These are phyloP conservation scores for Lentinula sp. DNA, from an alignment of 768 basidiomycete genomes.

Conservation along the genomic window DNA sequence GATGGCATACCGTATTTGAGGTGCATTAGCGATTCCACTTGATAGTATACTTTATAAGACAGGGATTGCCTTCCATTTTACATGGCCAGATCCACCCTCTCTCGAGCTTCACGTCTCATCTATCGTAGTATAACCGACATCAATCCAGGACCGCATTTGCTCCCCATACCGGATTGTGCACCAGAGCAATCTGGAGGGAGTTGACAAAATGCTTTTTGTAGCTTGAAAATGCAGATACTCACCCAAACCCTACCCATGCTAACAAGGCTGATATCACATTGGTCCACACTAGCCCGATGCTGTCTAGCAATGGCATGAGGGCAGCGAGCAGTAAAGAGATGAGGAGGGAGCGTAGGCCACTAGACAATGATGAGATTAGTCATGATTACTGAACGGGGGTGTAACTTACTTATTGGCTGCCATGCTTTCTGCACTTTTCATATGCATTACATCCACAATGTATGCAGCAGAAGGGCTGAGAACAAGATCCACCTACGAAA, in stretches of 20 bases:
- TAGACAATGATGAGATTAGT: background rate
- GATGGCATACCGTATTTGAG: too few relatives aligned
- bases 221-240: background rate
- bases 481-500: constrained; percentile 45
- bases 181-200: constrained; percentile 3
- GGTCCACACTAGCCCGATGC: constrained; percentile 11
- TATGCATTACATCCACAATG: constrained; percentile 41
- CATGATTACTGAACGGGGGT: background rate
- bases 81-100: too few relatives aligned
- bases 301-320: constrained; percentile 12
- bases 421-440: constrained; percentile 41
- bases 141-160: constrained; percentile 7
- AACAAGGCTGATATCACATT: constrained; percentile 10
- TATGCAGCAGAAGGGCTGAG: constrained; percentile 42
- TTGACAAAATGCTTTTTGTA: background rate
- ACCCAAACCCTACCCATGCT: constrained; percentile 15
- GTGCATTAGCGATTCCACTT: too few relatives aligned
- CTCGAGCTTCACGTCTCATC: background rate
- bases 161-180: constrained; percentile 9
- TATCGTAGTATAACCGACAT: constrained; percentile 7
- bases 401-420: constrained; percentile 34
- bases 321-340: background rate
- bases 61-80: too few relatives aligned
- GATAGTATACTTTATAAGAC: too few relatives aligned
- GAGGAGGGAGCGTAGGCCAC: constrained; percentile 10